phyloP scores from a whole-genome alignment of 345 rosid genomes.

The Rhizophora apiculata region DNA sequence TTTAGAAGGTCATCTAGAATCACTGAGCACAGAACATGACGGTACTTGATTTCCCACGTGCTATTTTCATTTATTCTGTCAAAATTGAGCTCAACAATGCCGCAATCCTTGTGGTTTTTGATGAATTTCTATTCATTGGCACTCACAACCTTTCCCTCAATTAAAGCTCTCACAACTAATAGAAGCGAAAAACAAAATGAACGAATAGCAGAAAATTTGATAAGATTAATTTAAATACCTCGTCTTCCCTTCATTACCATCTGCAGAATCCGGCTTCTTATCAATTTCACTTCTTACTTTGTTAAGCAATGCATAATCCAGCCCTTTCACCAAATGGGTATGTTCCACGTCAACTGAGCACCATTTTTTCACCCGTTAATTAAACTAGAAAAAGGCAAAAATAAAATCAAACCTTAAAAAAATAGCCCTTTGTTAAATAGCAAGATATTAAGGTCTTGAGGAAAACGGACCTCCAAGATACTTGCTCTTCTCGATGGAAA shows the following conservation, averaged over 20 bases:
- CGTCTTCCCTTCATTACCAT: conserved; percentile 56
- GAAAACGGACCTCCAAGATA: conserved; percentile 86
- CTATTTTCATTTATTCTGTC: too few species aligned
- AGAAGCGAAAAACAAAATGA: too few species aligned
- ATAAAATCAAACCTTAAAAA: not conserved
- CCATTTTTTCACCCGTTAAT: conserved; percentile 10
- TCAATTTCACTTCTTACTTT: conserved; percentile 93
- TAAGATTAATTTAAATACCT: conserved; percentile 40
- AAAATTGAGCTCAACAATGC: too few species aligned
- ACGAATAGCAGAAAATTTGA: not conserved
- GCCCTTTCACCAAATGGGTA: conserved; percentile 94
- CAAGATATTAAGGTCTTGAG: not conserved
- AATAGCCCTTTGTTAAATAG: too few species aligned
- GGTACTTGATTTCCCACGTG: too few species aligned
- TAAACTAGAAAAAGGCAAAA: not conserved
- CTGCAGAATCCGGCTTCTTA: conserved; percentile 76
- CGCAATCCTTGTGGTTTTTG: too few species aligned
- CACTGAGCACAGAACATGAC: too few species aligned
- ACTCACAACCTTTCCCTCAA: too few species aligned
- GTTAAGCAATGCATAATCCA: conserved; percentile 88
- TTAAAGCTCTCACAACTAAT: too few species aligned
- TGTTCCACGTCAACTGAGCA: conserved; percentile 88
- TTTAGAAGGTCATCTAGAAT: too few species aligned
- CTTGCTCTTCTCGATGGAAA: conserved; percentile 97
- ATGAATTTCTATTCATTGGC: too few species aligned